Conservation (phyloP, 768 basidiomycete genomes). For the Tulasnella sp. region DNA sequence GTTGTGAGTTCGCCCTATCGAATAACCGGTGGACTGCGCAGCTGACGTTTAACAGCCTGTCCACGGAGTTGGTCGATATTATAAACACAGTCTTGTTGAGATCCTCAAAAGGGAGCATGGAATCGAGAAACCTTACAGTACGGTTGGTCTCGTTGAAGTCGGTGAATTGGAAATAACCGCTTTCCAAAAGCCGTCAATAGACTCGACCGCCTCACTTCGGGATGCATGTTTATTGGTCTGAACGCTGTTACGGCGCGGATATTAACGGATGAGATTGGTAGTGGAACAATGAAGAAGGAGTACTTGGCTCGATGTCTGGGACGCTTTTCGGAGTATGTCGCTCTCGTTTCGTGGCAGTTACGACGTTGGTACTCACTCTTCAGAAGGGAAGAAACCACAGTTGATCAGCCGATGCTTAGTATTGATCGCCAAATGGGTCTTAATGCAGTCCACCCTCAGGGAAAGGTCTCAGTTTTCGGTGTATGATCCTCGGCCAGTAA, state of each 20-base stretch:
- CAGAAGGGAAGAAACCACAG: conserved; percentile 64
- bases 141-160: conserved; percentile 30
- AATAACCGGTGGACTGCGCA: neutral
- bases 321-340: conserved; percentile 76
- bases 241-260: conserved; percentile 57
- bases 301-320: conserved; percentile 86
- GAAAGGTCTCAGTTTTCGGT: conserved; percentile 52
- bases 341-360: neutral
- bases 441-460: conserved; percentile 91
- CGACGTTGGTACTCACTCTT: neutral
- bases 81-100: conserved; percentile 78
- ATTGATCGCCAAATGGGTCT: conserved; percentile 95
- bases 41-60: conserved; percentile 53
- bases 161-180: neutral
- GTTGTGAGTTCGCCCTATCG: conserved; percentile 60
- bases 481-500: neutral
- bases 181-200: conserved; percentile 75
- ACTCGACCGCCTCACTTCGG: conserved; percentile 88
- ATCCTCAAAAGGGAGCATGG: conserved; percentile 80
- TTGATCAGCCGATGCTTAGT: conserved; percentile 80
- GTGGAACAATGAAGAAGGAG: conserved; percentile 77
- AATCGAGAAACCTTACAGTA: conserved; percentile 74
- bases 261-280: conserved; percentile 73
- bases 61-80: conserved; percentile 86
- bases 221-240: conserved; percentile 87